Percentiles rank a stretch among this genome's conserved stretches.
Conservation (phyloP, 345 rosid genomes). For the Capsella bursapastoris region DNA sequence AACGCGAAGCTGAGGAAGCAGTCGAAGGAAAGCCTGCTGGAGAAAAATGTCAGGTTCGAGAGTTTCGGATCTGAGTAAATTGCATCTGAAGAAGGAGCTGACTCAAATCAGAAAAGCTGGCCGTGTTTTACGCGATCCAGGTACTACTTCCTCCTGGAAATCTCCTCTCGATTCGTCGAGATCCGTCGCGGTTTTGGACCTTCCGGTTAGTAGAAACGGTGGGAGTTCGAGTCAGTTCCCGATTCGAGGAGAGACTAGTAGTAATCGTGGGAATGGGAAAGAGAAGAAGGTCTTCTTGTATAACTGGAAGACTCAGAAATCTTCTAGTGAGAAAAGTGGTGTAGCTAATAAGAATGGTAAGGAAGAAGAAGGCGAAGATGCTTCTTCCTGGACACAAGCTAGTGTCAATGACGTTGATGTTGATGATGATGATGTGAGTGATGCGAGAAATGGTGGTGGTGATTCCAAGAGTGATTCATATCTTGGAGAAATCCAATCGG, state of each 20-base stretch:
- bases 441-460: slow-evolving; percentile 65
- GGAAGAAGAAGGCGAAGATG: slow-evolving; percentile 46
- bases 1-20: slow-evolving; percentile 7
- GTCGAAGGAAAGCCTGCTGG: background rate
- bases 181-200: slow-evolving; percentile 50
- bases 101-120: slow-evolving; percentile 92
- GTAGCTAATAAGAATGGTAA: slow-evolving; percentile 47
- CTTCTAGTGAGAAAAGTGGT: slow-evolving; percentile 59
- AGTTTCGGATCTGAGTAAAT: slow-evolving; percentile 70
- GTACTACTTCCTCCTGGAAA: slow-evolving; percentile 82
- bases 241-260: slow-evolving; percentile 42
- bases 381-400: slow-evolving; percentile 58
- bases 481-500: slow-evolving; percentile 50
- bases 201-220: slow-evolving; percentile 39
- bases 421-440: slow-evolving; percentile 57
- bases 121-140: slow-evolving; percentile 90
- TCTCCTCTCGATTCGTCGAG: slow-evolving; percentile 75
- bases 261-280: slow-evolving; percentile 48
- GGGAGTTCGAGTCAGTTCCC: slow-evolving; percentile 41
- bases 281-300: slow-evolving; percentile 72
- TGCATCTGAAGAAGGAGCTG: slow-evolving; percentile 86
- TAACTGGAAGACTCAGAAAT: slow-evolving; percentile 78
- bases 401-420: slow-evolving; percentile 47
- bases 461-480: slow-evolving; percentile 63
- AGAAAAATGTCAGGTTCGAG: slow-evolving; percentile 59